Percentiles rank a stretch among this genome's conserved stretches.
phyloP scores from a whole-genome alignment of 179 eudicot genomes.

The Amaranthus tricolor region DNA sequence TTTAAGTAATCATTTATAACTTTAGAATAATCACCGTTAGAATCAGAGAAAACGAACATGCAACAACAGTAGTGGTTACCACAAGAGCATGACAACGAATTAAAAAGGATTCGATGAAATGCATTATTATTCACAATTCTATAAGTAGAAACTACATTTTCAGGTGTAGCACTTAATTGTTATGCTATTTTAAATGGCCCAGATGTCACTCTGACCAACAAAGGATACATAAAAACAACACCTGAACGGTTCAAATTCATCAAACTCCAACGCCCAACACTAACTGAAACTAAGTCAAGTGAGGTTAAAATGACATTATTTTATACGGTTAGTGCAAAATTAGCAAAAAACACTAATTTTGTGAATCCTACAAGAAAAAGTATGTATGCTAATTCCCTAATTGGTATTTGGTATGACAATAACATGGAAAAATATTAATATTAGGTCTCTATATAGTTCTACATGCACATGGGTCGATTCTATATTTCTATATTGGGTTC shows the following conservation, averaged over 20 bases:
- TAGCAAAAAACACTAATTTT: constrained; percentile 11
- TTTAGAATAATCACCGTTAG: background rate
- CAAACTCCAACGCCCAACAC: constrained; percentile 19
- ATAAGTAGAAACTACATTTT: background rate
- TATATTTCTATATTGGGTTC: constrained; percentile 6
- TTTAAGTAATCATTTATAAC: background rate
- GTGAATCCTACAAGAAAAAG: constrained; percentile 19
- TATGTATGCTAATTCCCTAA: background rate
- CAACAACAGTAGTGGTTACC: constrained; percentile 3
- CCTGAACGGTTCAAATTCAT: constrained; percentile 21
- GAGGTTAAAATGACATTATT: constrained; percentile 19
- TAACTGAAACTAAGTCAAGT: constrained; percentile 16
- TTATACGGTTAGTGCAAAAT: constrained; percentile 8
- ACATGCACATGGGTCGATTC: constrained; percentile 29
- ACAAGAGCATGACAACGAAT: background rate
- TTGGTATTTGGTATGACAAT: background rate
- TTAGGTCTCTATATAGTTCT: constrained; percentile 17
- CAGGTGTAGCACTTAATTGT: background rate
- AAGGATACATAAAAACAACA: background rate
- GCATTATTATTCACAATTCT: constrained; percentile 21
- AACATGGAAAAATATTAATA: background rate
- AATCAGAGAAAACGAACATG: constrained; percentile 23
- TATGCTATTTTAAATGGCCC: constrained; percentile 14
- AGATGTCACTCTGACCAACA: constrained; percentile 17
- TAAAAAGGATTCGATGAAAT: constrained; percentile 15